Evolutionary conservation across 345 rosid species (phyloP).

Genomic region (Clarkia xantiana): DNA sequence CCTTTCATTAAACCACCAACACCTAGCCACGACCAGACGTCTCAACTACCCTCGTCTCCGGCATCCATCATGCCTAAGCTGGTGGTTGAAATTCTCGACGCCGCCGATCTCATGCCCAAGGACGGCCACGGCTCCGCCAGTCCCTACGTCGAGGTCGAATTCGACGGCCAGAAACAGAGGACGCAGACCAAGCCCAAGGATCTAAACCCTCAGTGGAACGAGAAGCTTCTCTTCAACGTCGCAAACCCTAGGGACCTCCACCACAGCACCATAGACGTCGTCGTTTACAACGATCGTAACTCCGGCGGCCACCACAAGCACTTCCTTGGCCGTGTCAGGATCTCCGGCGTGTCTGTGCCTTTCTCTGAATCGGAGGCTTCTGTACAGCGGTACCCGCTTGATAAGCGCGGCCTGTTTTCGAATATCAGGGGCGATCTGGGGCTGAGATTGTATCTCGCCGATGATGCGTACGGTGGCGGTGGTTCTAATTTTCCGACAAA

Average conservation of each 20-base stretch:
- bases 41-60: neutral
- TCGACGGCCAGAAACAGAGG: slow-evolving; percentile 4
- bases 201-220: slow-evolving; percentile 16
- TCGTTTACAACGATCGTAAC: slow-evolving; percentile 8
- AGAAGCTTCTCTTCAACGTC: slow-evolving; percentile 9
- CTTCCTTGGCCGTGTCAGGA: slow-evolving; percentile 14
- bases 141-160: slow-evolving; percentile 14
- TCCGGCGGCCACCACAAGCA: neutral
- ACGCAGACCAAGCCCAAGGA: slow-evolving; percentile 9
- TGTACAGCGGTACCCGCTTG: slow-evolving; percentile 10
- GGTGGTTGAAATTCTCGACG: slow-evolving; percentile 15
- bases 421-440: slow-evolving; percentile 12
- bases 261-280: slow-evolving; percentile 1
- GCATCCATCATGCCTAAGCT: slow-evolving; percentile 2
- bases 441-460: slow-evolving; percentile 4
- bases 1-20: neutral
- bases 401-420: slow-evolving; percentile 8
- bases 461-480: neutral
- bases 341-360: slow-evolving; percentile 7
- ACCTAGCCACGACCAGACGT: neutral
- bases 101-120: slow-evolving; percentile 14
- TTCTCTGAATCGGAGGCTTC: slow-evolving; percentile 8
- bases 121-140: slow-evolving; percentile 18
- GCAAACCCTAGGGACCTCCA: neutral
- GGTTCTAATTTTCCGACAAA: neutral